Evolutionary conservation across 1,139 yeast genomes (phyloP), one percentile per base, ranked within the genome.

Genomic region (Yamadazyma songkhlaensis): DNA sequence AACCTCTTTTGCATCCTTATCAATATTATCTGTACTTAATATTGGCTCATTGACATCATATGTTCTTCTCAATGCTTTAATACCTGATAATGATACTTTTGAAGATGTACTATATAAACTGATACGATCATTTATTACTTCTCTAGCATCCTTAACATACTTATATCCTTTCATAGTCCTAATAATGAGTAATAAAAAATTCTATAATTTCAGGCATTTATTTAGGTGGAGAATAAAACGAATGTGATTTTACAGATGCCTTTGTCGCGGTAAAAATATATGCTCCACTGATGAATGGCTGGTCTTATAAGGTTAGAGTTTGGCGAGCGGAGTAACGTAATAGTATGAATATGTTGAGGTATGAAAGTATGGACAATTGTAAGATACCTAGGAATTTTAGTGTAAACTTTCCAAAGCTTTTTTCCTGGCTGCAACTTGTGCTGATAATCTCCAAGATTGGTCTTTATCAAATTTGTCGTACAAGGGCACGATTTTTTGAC

Each of bases 401-500:
- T 27, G 29, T 33, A 33, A 12, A 13, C 25, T 26, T n/a, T 29
- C 29, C 21, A 66, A 44, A 3, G 70, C 66, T 39, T 57, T 49
- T 35, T 59, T 53, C 47, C 64, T 65, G 5, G 58, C 57, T 14
- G 56, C 62, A 15, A 62, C 54, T 20, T 65, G 70, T 7, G 65
- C 54, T 42, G 73, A 67, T 29, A 70, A 55, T 37, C 75, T 53
- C 76, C 76, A 70, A 6, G 63, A 40, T 56, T 65, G 46, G 71
- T 79, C 52, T 70, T 74, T 42, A 65, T 67, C 3, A 79, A 67
- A 77, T 39, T 72, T 71, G 45, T 81, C 78, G 53, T 71, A 74
- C 44, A 86, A 59, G 3, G 95, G 95, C 10, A 71, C 77, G 34
- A 83, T 77, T 48, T 75, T 75, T 36, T 69, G 67, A 26, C 62